Conservation (phyloP, 176 grass and related monocot species). For the Sorghum bicolor region DNA sequence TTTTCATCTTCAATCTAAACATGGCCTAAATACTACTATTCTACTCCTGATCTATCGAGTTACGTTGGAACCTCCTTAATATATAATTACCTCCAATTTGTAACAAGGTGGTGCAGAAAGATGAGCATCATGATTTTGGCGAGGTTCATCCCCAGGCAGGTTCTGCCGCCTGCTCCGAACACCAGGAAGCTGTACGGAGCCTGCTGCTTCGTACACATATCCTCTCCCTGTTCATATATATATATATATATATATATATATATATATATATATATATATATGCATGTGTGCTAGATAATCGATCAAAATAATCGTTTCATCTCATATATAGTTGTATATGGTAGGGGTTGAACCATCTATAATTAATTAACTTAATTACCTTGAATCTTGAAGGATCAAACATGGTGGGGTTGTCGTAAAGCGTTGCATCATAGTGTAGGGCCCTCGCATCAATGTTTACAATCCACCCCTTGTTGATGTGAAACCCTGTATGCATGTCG, state of each 20-base stretch:
- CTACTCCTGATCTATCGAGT: too few relatives aligned
- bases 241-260: too few relatives aligned
- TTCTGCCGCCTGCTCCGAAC: conserved; percentile 80
- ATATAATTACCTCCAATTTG: conserved; percentile 19
- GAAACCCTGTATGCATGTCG: conserved; percentile 65
- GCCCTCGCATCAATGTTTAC: conserved; percentile 87
- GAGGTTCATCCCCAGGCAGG: conserved; percentile 83
- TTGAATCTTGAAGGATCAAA: conserved; percentile 86
- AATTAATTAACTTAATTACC: neutral
- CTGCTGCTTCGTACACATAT: conserved; percentile 4
- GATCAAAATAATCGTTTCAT: neutral
- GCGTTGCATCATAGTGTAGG: conserved; percentile 61
- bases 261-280: too few relatives aligned
- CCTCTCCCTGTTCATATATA: conserved; percentile 39
- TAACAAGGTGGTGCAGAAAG: conserved; percentile 76
- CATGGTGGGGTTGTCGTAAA: conserved; percentile 51
- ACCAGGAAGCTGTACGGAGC: conserved; percentile 61
- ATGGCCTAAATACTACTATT: too few relatives aligned
- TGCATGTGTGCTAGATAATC: too few relatives aligned
- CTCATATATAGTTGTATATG: neutral
- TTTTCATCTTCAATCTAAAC: too few relatives aligned
- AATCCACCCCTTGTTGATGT: conserved; percentile 73
- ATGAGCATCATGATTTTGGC: conserved; percentile 95
- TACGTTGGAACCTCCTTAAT: neutral
- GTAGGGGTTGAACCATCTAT: neutral